Evolutionary conservation across 257 asterid genomes (phyloP), one percentile per base, ranked within the genome.

Genomic region (Lycium barbarum): DNA sequence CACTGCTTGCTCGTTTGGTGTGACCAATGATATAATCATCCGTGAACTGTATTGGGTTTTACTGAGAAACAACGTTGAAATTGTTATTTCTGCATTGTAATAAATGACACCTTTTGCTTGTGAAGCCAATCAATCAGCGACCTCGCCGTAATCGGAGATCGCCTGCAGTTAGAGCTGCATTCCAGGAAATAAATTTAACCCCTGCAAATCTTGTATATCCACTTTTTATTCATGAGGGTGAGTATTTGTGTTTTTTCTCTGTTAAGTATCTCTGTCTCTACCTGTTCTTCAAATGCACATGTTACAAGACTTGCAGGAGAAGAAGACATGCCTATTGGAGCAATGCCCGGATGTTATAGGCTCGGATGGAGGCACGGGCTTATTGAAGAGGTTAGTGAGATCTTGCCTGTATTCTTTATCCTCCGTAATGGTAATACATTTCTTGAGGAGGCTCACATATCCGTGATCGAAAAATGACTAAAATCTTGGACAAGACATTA

Each of bases 311-410:
- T 84, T 85, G 84, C 91, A 96, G 99, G 99, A 84, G 98, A 93
- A 89, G 98, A 95, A 88, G 98, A 96, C 87, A 92, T 94, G 18
- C 98, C 98, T 51, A 97, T 97, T 84, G 98, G 98, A 88, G 98
- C 99, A 71, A 97, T 97, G 99, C 99, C 99, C 26, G 98, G 99
- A 82, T 96, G 99, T 85, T 96, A 92, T 84, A 92, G 99, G 89
- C 98, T 96, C 66, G 99, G 99, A 45, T 96, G 98, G 99, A 94
- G 97, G 83, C 98, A 91, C 84, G 99, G 99, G 54, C 97, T 96
- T 84, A 90, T 96, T 47, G 95, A 96, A 92, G 99, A 96, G 98
- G 99, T 96, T 33, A 71, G 71, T 80, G 20, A 68, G 79, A 85
- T 80, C 71, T 74, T 84, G 55, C 80, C 84, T 14, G 49, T 45